These are phyloP conservation scores for Rhodocollybia butyracea DNA, from an alignment of 768 basidiomycete genomes.

Conservation along the genomic window DNA sequence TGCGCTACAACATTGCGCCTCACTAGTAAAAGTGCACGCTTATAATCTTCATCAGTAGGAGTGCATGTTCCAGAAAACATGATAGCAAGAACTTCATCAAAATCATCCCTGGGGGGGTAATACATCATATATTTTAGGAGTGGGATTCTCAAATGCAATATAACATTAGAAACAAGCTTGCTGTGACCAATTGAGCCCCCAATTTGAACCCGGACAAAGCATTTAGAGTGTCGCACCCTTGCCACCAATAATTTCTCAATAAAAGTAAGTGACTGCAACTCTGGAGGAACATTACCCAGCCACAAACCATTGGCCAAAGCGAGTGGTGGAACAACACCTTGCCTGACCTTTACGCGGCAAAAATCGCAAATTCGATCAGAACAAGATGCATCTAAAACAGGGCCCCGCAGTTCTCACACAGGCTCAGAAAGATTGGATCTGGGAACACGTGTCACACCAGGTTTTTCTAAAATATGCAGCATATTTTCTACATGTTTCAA, in stretches of 20 bases:
- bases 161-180: constrained; percentile 3
- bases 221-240: constrained; percentile 13
- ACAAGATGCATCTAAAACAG: background rate
- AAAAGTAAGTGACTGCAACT: constrained; percentile 13
- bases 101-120: no score
- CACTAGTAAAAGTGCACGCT: constrained; percentile 28
- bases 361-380: background rate
- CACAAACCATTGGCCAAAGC: constrained; percentile 24
- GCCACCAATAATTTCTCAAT: no score
- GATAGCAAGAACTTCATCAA: no score
- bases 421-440: background rate
- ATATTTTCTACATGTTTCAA: constrained; percentile 2
- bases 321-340: constrained; percentile 8
- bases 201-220: constrained; percentile 13
- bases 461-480: constrained; percentile 4
- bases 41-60: no score
- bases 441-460: background rate
- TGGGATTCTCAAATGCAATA: constrained; percentile 13
- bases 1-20: constrained; percentile 17
- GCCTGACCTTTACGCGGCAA: background rate
- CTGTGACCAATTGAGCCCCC: constrained; percentile 14
- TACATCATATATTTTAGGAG: constrained; percentile 12
- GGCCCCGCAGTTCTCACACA: background rate
- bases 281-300: constrained; percentile 21
- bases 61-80: no score